Evolutionary conservation across 352 stramenopile genomes (phyloP).

Genomic region (Phytophthora pluvialis): DNA sequence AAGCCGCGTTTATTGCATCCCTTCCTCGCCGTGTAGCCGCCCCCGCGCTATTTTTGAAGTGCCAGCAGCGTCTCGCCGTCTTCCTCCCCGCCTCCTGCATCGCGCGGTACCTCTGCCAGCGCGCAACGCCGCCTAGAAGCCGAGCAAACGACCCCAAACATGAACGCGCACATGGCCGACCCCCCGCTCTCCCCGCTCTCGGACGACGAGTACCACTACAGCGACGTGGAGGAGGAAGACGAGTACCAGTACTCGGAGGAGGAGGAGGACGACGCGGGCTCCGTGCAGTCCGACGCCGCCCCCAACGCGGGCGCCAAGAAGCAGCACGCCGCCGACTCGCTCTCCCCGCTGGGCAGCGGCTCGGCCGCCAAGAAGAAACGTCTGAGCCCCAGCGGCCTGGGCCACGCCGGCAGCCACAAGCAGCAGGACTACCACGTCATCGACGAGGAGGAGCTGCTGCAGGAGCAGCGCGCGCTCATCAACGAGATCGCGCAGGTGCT

Average conservation of each 20-base stretch:
- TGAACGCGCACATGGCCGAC: slow-evolving; percentile 24
- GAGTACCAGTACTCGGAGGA: slow-evolving; percentile 80
- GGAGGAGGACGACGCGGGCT: slow-evolving; percentile 41
- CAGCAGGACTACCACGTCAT: slow-evolving; percentile 84
- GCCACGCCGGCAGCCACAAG: slow-evolving; percentile 32
- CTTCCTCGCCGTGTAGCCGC: slow-evolving; percentile 9
- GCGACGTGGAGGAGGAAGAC: slow-evolving; percentile 76
- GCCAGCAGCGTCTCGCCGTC: background rate
- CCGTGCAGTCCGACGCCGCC: slow-evolving; percentile 30
- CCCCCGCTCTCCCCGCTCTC: slow-evolving; percentile 57
- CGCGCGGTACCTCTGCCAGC: background rate
- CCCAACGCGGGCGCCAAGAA: slow-evolving; percentile 39
- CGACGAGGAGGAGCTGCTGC: slow-evolving; percentile 79
- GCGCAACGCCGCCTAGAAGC: background rate
- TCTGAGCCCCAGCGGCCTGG: slow-evolving; percentile 47
- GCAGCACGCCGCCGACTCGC: slow-evolving; percentile 33
- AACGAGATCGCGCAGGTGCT: slow-evolving; percentile 79
- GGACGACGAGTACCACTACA: slow-evolving; percentile 88
- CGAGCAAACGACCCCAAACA: slow-evolving; percentile 4
- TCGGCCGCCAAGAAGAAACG: slow-evolving; percentile 80
- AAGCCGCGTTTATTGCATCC: background rate
- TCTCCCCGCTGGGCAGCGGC: slow-evolving; percentile 50
- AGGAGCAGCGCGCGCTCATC: slow-evolving; percentile 68
- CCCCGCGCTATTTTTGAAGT: background rate
- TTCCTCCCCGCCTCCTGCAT: background rate